Evolutionary conservation across 176 grass and related monocot species (phyloP).

Genomic region (Carex kokanica): DNA sequence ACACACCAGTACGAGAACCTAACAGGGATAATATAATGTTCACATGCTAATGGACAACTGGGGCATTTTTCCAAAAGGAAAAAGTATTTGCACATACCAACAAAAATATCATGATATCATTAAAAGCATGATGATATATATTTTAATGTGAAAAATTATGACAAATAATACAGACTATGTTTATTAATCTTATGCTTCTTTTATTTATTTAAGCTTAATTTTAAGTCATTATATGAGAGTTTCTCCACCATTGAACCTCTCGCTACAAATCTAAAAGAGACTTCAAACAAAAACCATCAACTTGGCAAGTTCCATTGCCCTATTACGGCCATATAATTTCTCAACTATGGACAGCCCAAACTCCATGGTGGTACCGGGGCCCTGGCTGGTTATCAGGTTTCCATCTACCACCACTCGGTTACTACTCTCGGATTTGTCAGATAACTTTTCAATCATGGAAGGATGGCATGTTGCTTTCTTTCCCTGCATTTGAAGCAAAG

Average conservation of each 20-base stretch:
- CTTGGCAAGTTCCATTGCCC: neutral
- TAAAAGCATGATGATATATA: neutral
- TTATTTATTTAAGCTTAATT: slow-evolving; percentile 5
- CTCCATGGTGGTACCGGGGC: slow-evolving; percentile 25
- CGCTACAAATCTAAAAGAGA: neutral
- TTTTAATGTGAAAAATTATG: neutral
- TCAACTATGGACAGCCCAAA: slow-evolving; percentile 29
- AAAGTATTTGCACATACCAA: neutral
- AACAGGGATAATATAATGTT: neutral
- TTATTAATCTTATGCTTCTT: neutral
- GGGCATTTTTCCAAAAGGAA: neutral
- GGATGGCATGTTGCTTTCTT: slow-evolving; percentile 63
- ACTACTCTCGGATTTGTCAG: slow-evolving; percentile 2
- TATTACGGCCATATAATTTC: slow-evolving; percentile 16
- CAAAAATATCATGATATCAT: neutral
- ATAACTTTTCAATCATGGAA: slow-evolving; percentile 18
- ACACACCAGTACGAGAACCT: neutral
- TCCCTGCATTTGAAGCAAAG: slow-evolving; percentile 33
- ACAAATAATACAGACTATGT: neutral
- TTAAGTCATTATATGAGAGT: neutral
- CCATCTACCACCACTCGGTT: slow-evolving; percentile 26
- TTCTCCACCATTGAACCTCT: neutral
- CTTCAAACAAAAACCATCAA: slow-evolving; percentile 14
- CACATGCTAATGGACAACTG: neutral
- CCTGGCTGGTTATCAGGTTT: slow-evolving; percentile 29